Base-by-base conservation (phyloP, 2,329 filamentous ascomycete species). In the Fusarium newnesense region DNA sequence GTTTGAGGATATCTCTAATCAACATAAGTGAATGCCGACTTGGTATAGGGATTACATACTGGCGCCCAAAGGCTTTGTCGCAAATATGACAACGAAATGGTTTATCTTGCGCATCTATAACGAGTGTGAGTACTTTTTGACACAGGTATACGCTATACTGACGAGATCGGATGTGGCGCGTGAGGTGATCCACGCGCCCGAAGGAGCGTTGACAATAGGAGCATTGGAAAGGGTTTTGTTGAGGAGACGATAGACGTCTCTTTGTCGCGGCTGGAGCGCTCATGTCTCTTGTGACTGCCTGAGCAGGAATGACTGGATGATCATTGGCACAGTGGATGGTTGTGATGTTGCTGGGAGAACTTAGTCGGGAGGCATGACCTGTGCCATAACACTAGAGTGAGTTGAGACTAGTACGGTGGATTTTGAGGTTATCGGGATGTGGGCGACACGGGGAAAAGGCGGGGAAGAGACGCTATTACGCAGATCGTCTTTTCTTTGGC, bases 141-240 rank as follows among this genome's bases (percentile, higher is more conserved):
- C 21, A 32, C 7, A 4, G 12, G 13, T 1, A n/a, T 18, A 12
- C 21, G n/a, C n/a, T 26, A n/a, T 19, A 10, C 3, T 60, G 6
- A 60, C 57, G 57, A 52, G 57, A 60, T 40, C 57, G 44, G 9
- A 60, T 60, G n/a, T 60, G 57, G 11, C 57, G 57, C 8, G 57
- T 60, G 18, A 60, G 47, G 15, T 60, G 57, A 34, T 60, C 57
- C 24, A 60, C 34, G 26, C 57, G 57, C 19, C 57, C 44, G 34
- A 60, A 60, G 0, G 44, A 40, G 9, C 57, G 44, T 50, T 60
- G 57, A 19, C 57, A 60, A 1, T 60, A 60, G 2, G 57, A 60
- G 44, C 57, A 60, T 32, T 60, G 57, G 4, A 60, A 60, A 1
- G 47, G 34, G 9, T 28, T 60, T 9, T n/a, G 26, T 32, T 52